phyloP scores from a whole-genome alignment of 805 yeast genomes.

The Jamesozyma hellenica region DNA sequence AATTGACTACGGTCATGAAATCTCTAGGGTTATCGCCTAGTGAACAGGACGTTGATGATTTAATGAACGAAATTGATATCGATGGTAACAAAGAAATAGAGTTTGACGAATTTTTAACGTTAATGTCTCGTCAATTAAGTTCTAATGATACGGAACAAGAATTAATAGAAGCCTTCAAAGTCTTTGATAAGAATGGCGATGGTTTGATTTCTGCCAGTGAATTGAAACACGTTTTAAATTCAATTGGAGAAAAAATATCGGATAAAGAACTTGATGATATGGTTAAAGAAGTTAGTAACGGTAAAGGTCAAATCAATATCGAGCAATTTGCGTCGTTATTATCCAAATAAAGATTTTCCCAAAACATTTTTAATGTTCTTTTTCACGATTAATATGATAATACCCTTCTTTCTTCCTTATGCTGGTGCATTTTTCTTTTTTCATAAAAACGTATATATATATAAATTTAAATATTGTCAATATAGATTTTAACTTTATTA shows the following conservation, averaged over 20 bases:
- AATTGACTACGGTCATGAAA: constrained; percentile 95
- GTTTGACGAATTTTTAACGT: constrained; percentile 68
- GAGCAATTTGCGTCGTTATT: constrained; percentile 88
- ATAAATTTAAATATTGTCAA: too few species aligned
- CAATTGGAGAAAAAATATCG: constrained; percentile 90
- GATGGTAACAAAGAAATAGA: constrained; percentile 88
- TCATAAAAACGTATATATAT: too few species aligned
- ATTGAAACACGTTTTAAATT: constrained; percentile 87
- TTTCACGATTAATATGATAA: too few species aligned
- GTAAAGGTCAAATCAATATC: constrained; percentile 93
- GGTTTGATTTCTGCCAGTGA: constrained; percentile 93
- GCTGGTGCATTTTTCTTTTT: too few species aligned
- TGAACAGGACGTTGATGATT: constrained; percentile 85
- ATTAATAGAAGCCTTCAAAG: constrained; percentile 93
- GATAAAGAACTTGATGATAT: constrained; percentile 95
- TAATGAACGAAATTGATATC: constrained; percentile 93
- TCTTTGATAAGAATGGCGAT: constrained; percentile 90
- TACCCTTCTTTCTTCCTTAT: too few species aligned
- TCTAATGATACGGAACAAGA: constrained; percentile 96
- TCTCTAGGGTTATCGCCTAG: constrained; percentile 95
- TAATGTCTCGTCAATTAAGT: constrained; percentile 86
- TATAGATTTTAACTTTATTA: too few species aligned
- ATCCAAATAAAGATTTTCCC: constrained; percentile 65
- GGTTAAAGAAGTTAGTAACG: constrained; percentile 89
- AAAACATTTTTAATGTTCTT: too few species aligned